These are phyloP conservation scores for Solanum arcanum DNA, from an alignment of 257 asterid species.

Conservation along the genomic window DNA sequence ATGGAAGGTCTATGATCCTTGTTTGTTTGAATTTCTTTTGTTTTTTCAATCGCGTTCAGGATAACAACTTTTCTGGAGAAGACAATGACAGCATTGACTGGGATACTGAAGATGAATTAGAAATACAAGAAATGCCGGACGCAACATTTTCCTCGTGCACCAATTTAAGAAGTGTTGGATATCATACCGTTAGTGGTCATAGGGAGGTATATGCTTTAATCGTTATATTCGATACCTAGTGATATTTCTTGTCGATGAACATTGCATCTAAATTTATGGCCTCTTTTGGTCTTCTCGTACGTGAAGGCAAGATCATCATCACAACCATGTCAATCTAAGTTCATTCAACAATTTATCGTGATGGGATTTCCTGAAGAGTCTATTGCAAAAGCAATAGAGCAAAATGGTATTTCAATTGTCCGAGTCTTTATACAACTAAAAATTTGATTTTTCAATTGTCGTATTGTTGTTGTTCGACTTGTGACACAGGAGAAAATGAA, in stretches of 20 bases:
- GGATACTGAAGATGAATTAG: slow-evolving; percentile 34
- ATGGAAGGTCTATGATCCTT: not conserved
- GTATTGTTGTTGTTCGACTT: not conserved
- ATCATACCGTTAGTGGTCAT: not conserved
- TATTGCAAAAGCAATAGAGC: slow-evolving; percentile 22
- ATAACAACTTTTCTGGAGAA: slow-evolving; percentile 2
- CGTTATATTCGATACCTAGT: not conserved
- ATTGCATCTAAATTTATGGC: not conserved
- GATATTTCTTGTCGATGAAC: not conserved
- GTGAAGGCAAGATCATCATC: slow-evolving; percentile 18
- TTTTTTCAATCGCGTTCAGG: slow-evolving; percentile 3
- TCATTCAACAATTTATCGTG: slow-evolving; percentile 5
- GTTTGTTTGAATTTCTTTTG: not conserved
- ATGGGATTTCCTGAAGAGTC: slow-evolving; percentile 31
- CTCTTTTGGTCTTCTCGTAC: not conserved
- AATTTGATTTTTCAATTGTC: not conserved
- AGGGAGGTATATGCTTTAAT: not conserved
- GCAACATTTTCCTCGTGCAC: not conserved
- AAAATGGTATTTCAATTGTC: slow-evolving; percentile 14
- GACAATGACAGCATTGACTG: slow-evolving; percentile 21
- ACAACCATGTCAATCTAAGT: slow-evolving; percentile 2
- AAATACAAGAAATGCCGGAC: slow-evolving; percentile 4
- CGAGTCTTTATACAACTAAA: not conserved
- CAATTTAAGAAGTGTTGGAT: not conserved
- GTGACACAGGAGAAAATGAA: slow-evolving; percentile 38